phyloP scores from a whole-genome alignment of 148 eudicot species.

The Salicornia ramosissima region DNA sequence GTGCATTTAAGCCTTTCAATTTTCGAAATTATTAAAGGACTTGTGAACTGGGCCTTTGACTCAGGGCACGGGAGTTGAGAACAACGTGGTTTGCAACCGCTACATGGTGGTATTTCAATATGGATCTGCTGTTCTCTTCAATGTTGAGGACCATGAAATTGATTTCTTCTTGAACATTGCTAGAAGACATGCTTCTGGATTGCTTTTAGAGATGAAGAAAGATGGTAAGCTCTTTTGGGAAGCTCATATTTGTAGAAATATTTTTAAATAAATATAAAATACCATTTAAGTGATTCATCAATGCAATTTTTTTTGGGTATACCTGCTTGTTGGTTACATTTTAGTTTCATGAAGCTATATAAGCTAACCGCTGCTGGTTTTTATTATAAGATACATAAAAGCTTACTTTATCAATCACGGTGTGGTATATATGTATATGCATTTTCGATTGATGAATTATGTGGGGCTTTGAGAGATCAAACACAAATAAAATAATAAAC shows the following conservation, averaged over 20 bases:
- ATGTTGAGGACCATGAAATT: conserved; percentile 77
- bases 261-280: background rate
- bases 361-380: background rate
- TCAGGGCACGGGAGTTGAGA: conserved; percentile 47
- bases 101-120: conserved; percentile 92
- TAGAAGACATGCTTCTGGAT: conserved; percentile 79
- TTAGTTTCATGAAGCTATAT: background rate
- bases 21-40: background rate
- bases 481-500: no score
- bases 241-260: conserved; percentile 3
- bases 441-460: background rate
- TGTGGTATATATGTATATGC: no score
- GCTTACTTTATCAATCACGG: background rate
- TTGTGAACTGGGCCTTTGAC: conserved; percentile 5
- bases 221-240: conserved; percentile 52
- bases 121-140: conserved; percentile 86
- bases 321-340: background rate
- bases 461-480: background rate
- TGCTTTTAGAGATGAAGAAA: conserved; percentile 67
- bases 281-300: background rate
- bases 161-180: conserved; percentile 64
- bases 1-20: background rate
- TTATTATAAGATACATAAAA: no score
- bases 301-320: background rate
- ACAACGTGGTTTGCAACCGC: conserved; percentile 32